These are phyloP conservation scores for Beauveria pseudobassiana DNA, from an alignment of 2,329 filamentous ascomycete species.

Conservation along the genomic window DNA sequence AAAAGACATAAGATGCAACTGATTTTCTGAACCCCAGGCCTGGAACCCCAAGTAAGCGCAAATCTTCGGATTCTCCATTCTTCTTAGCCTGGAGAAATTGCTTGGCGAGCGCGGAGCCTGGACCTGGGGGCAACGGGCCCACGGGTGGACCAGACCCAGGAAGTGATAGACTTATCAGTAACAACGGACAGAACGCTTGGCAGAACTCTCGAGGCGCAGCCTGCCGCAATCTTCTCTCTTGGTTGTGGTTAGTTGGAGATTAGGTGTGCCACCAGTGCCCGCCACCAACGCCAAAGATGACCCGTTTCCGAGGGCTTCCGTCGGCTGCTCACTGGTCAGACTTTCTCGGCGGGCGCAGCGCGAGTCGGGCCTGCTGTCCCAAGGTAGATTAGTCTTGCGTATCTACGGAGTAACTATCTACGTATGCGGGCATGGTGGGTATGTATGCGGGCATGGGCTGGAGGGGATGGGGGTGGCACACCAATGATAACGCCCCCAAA, in stretches of 20 bases:
- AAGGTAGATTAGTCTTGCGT: background rate
- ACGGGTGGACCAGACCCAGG: background rate
- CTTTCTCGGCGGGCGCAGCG: background rate
- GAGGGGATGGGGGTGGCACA: background rate
- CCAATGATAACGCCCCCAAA: background rate
- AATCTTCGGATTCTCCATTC: background rate
- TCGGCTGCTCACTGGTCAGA: background rate
- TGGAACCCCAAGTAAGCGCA: background rate
- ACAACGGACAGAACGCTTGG: too few relatives aligned
- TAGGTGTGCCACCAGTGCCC: background rate
- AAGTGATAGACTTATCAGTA: too few relatives aligned
- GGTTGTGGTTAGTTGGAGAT: background rate
- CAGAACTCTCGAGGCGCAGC: background rate
- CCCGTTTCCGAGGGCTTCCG: background rate
- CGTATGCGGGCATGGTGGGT: background rate
- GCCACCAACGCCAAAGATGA: background rate
- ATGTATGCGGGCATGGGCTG: too few relatives aligned
- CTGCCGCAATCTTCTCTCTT: background rate
- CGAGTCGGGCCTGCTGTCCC: background rate
- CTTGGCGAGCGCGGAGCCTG: background rate
- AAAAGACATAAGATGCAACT: background rate
- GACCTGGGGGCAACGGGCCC: background rate
- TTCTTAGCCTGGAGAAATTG: background rate
- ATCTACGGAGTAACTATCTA: background rate
- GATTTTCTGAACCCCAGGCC: background rate